These are phyloP conservation scores for Blastocystis sp. DNA, from an alignment of 352 stramenopile species.

Conservation along the genomic window DNA sequence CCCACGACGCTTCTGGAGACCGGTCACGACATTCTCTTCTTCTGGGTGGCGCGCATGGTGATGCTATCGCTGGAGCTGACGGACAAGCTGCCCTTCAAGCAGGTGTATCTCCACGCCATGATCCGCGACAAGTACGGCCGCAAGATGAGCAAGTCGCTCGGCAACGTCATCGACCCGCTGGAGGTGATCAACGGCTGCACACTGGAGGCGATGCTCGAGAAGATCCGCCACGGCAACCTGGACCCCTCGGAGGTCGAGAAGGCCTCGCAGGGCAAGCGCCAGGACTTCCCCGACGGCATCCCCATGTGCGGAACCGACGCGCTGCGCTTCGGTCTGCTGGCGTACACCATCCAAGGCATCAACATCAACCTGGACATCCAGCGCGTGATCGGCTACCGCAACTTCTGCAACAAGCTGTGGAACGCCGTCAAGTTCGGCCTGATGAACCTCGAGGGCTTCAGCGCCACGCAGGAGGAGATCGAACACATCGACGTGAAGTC, in stretches of 20 bases:
- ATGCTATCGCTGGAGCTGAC: constrained; percentile 96
- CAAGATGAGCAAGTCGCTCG: constrained; percentile 99
- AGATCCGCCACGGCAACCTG: constrained; percentile 88
- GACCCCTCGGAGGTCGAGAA: constrained; percentile 83
- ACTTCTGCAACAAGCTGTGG: constrained; percentile 99
- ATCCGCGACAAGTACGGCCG: constrained; percentile 95
- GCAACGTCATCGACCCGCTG: constrained; percentile 96
- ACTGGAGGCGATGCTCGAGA: constrained; percentile 78
- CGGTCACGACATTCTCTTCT: constrained; percentile 98
- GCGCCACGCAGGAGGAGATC: constrained; percentile 30
- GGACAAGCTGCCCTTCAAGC: constrained; percentile 88
- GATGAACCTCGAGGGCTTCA: constrained; percentile 78
- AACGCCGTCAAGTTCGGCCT: constrained; percentile 95
- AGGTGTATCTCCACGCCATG: constrained; percentile 96
- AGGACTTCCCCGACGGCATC: constrained; percentile 94
- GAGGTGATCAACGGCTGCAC: constrained; percentile 91
- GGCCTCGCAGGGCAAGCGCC: constrained; percentile 83
- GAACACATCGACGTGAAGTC: constrained; percentile 62
- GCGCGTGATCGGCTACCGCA: constrained; percentile 89
- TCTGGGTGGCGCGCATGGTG: constrained; percentile 98
- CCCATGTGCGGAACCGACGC: constrained; percentile 91
- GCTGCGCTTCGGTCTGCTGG: constrained; percentile 86
- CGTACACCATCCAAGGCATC: constrained; percentile 79
- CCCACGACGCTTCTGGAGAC: constrained; percentile 77
- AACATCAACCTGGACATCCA: constrained; percentile 99